phyloP scores from a whole-genome alignment of 1,284 basidiomycete genomes.

The Pholiota adiposa region DNA sequence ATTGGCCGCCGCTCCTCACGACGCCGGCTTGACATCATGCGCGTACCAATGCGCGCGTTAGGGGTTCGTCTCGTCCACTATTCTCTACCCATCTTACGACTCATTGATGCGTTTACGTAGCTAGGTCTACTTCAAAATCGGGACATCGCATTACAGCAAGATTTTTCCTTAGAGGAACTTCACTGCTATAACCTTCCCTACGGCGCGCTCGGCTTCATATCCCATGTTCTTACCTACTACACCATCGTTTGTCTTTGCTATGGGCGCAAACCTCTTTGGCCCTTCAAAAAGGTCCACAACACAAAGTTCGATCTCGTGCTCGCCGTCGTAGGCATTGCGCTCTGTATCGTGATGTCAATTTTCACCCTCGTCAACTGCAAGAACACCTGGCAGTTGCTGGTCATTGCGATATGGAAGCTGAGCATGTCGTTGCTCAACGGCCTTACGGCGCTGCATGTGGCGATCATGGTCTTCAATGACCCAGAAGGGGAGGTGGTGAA shows the following conservation, averaged over 20 bases:
- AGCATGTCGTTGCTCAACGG: constrained; percentile 28
- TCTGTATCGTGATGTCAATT: constrained; percentile 27
- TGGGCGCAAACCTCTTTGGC: constrained; percentile 32
- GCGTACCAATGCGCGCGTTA: not conserved
- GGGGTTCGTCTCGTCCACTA: not conserved
- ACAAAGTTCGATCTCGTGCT: constrained; percentile 29
- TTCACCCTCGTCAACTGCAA: constrained; percentile 27
- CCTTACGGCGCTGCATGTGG: constrained; percentile 24
- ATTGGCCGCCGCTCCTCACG: no score
- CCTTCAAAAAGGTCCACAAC: constrained; percentile 26
- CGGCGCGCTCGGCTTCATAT: constrained; percentile 31
- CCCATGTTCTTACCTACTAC: constrained; percentile 34
- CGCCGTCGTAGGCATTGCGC: constrained; percentile 24
- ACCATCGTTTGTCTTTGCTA: constrained; percentile 31
- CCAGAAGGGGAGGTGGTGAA: constrained; percentile 19
- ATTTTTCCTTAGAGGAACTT: constrained; percentile 25
- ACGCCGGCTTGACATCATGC: not conserved
- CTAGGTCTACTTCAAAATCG: not conserved
- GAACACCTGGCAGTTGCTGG: constrained; percentile 26
- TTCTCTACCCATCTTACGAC: not conserved
- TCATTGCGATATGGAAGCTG: constrained; percentile 28
- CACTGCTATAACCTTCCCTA: constrained; percentile 34
- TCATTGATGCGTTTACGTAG: not conserved
- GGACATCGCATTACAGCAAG: constrained; percentile 15
- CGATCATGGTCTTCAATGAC: constrained; percentile 23